Evolutionary conservation across 169 alveolate genomes (phyloP), one percentile per base, ranked within the genome.

Genomic region (Plasmodium yoelii): DNA sequence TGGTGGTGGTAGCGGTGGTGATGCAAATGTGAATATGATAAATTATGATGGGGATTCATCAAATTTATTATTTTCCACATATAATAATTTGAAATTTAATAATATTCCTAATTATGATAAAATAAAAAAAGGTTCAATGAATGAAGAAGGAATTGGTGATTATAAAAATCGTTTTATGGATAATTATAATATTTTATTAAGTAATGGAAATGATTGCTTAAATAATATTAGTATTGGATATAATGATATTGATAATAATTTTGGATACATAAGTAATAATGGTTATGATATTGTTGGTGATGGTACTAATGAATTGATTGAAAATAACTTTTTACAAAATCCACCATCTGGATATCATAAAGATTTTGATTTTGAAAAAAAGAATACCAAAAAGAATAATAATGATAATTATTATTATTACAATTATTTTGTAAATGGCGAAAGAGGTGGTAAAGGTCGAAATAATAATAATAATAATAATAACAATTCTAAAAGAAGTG

Each of bases 401-500:
- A 69, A 57, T 71, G 90, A 44, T 15, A 47, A 59, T 9, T 57
- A 57, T 71, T 82, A 44, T 15, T 82, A 68, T 49, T 82, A 68
- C 63, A 84, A 82, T 51, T 82, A 68, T 15, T 68, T 82, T 68
- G 24, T 68, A 28, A 19, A 53, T 12, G 90, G 53, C 13, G 56
- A 59, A 2, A 80, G 56, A n/a, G 69, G 39, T 15, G 63, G 46
- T 47, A 82, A 82, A 19, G 49, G 53, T 55, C 82, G 69, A 47
- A 67, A 65, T 72, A 68, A 67, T 34, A 73, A 72, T 42, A 67
- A 65, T 72, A 68, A 67, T 28, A 73, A 72, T 42, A 67, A 65
- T 72, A 68, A 67, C 42, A 73, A 72, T 42, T 71, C 55, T 51
- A 82, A 82, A 61, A 56, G 84, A 68, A 69, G 90, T 51, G 90